Conservation (phyloP, 495 filamentous ascomycete genomes). For the Talaromyces nanjingensis region DNA sequence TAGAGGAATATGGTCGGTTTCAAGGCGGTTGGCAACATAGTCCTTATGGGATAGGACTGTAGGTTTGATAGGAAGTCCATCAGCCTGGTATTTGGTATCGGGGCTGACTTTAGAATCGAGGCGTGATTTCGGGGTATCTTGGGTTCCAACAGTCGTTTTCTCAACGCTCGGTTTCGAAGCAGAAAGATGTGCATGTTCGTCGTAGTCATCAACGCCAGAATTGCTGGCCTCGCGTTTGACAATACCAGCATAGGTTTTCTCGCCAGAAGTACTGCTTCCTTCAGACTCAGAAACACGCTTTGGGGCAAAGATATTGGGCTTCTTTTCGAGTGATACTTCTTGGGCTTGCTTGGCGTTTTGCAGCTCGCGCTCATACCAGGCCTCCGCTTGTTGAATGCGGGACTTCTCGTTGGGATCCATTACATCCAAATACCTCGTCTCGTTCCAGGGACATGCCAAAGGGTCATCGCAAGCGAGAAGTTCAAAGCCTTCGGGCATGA, state of each 20-base stretch:
- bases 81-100: background rate
- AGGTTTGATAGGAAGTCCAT: slow-evolving; percentile 15
- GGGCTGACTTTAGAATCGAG: background rate
- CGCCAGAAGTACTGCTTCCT: background rate
- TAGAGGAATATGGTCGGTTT: slow-evolving; percentile 54
- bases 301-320: background rate
- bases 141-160: background rate
- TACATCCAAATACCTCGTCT: slow-evolving; percentile 53
- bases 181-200: slow-evolving; percentile 8
- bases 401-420: slow-evolving; percentile 45
- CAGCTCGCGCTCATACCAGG: slow-evolving; percentile 21
- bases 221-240: slow-evolving; percentile 1
- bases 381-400: slow-evolving; percentile 22
- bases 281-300: background rate
- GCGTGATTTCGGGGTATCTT: background rate
- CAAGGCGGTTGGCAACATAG: slow-evolving; percentile 51
- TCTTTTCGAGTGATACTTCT: background rate
- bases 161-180: background rate
- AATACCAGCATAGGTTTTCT: background rate
- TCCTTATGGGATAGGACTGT: slow-evolving; percentile 54
- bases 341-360: slow-evolving; percentile 12
- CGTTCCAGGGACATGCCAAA: slow-evolving; percentile 67
- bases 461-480: slow-evolving; percentile 61
- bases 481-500: slow-evolving; percentile 79
- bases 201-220: background rate